Base-by-base conservation (phyloP, 139 green algal species). In the Monoraphidium neglectum region DNA sequence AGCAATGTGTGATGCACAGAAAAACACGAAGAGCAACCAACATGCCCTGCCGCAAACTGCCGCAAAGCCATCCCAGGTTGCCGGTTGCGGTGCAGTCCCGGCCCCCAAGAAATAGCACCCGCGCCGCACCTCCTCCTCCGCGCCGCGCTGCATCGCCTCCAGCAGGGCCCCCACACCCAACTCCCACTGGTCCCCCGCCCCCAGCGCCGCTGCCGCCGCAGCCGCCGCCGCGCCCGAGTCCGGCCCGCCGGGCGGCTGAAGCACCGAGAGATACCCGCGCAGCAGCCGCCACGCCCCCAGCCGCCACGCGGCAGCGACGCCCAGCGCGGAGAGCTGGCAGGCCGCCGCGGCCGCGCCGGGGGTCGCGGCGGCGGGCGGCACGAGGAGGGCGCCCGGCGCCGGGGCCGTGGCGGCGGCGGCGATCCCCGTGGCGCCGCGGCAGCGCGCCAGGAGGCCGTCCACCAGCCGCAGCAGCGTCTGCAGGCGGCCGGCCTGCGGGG, bases 251-350 rank as follows among this genome's bases (percentile, higher is more conserved):
- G 46, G 26, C 54, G 51, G 69, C 47, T 82, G 43, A 2, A 82
- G 32, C 8, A 80, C 51, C 33, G 61, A 60, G 37, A 95, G 57
- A 67, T 92, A 93, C 10, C 80, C 75, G 12, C 92, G 81, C 71
- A 98, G 80, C n/a, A 84, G 37, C 0, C 85, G 76, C 95, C 94
- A 98, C 21, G 85, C 66, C 1, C 94, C 95, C 77, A 98, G 82
- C 1, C 95, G 87, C 95, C 95, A 99, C 0, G 92, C 86, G 15
- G 94, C 92, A 5, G 91, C 91, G 24, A 94, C 84, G 3, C 91
- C 95, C 21, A 79, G 47, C 4, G 90, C 87, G 0, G 86, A 84
- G 43, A 97, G 86, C 68, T 92, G 80, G 46, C 56, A 51, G 8
- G 21, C 26, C 56, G 56, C 56, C 12, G 26, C 56, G 10, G 26